phyloP scores from a whole-genome alignment of 2,329 filamentous ascomycete genomes.

The Dryadomyces sulphureus region DNA sequence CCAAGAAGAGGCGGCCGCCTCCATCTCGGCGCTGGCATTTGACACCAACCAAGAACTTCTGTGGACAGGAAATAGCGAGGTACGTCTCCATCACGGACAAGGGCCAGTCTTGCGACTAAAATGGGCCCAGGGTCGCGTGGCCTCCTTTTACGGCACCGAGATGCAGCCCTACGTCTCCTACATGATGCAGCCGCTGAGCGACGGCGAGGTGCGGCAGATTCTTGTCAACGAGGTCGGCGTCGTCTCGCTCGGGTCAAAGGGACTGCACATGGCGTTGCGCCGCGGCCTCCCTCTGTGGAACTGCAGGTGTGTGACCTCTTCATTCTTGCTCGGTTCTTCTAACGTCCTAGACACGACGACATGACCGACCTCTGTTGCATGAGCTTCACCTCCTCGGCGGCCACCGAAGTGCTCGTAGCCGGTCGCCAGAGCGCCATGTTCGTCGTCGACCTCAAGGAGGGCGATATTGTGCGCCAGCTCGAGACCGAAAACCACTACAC shows the following conservation, averaged over 20 bases:
- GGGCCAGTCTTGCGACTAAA: neutral
- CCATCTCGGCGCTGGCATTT: conserved; percentile 71
- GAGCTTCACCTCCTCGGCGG: conserved; percentile 82
- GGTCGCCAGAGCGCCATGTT: conserved; percentile 82
- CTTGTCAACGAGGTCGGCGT: conserved; percentile 86
- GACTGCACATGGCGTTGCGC: conserved; percentile 77
- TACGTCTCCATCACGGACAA: neutral
- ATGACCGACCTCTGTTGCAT: conserved; percentile 88
- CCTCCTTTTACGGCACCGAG: conserved; percentile 75
- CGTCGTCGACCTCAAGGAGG: conserved; percentile 54
- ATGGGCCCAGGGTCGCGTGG: conserved; percentile 57
- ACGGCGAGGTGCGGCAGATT: conserved; percentile 75
- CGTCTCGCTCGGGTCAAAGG: conserved; percentile 66
- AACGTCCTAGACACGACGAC: conserved; percentile 21
- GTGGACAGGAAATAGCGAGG: conserved; percentile 49
- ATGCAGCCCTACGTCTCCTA: conserved; percentile 85
- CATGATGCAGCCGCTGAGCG: conserved; percentile 56
- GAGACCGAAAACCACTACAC: conserved; percentile 62
- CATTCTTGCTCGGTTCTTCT: neutral
- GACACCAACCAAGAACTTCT: conserved; percentile 80
- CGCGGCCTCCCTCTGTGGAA: conserved; percentile 82
- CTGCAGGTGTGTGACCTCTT: conserved; percentile 40
- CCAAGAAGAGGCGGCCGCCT: conserved; percentile 53
- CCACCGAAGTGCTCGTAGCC: conserved; percentile 70
- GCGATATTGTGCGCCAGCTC: conserved; percentile 40